Evolutionary conservation across 768 basidiomycete genomes (phyloP), one percentile per base, ranked within the genome.

Genomic region (Rhodotorula kratochvilovae): DNA sequence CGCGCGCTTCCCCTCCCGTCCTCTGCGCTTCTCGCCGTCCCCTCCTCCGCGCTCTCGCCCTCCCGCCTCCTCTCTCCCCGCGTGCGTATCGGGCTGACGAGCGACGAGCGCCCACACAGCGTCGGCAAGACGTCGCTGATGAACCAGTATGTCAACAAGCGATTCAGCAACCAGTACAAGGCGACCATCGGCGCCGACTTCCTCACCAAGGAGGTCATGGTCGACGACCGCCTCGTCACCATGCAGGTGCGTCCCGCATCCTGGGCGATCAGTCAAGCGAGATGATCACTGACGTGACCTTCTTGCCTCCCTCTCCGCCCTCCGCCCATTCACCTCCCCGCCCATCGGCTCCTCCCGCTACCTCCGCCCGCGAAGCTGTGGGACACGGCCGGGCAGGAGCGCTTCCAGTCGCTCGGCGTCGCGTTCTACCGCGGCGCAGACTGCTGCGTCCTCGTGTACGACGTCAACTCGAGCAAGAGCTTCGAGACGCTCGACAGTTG

Each of bases 101-200:
- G n/a, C n/a, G n/a, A n/a, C n/a, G n/a, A n/a, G n/a, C n/a, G n/a
- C n/a, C n/a, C n/a, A n/a, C n/a, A n/a, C 78, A 94, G 94, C 68
- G 95, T 97, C 81, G 95, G 94, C 54, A 98, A 98, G 89, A 98
- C 96, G 53, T 98, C 95, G 39, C 89, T 99, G 78, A 99, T 99
- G 96, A 97, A 97, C 84, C 96, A 99, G 83, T 98, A 96, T 84
- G 96, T 99, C 75, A 98, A 97, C 87, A 98, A 97, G 82, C 90
- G 96, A 72, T 99, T 98, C 82, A 92, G 90, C 81, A 96, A 94
- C 83, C 95, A 97, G 83, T 99, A 99, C 86, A 98, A 98, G 84
- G 96, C 96, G 27, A 98, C 96, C 16, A 95, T 95, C 80, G 92
- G 92, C 5, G 92, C 92, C 70, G 92, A 94, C 86, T 94, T 94